Evolutionary conservation across 169 alveolate species (phyloP), one percentile per base, ranked within the genome.

Genomic region (Theileria annulata): DNA sequence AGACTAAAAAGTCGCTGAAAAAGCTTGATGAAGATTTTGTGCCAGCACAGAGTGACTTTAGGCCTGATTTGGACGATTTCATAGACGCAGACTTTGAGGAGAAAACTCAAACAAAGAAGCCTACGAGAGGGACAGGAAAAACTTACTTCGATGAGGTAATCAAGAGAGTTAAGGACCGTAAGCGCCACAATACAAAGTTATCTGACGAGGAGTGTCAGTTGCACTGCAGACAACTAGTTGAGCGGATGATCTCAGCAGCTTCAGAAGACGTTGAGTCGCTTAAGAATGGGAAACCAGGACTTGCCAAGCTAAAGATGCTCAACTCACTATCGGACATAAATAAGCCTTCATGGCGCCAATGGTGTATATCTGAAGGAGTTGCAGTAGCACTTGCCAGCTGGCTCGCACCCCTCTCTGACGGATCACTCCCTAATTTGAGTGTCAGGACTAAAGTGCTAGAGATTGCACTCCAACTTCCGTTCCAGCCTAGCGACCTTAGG

Each of bases 321-420:
- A 93, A 90, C 42, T 88, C 88, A 30, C 87, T 92, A 25, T 88
- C 91, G 31, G 89, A 87, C 69, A 85, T 89, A 48, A 78, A 87
- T 28, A 93, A 91, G 82, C 94, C 93, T 15, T 88, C 92, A 48
- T 92, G 92, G 95, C 67, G 90, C n/a, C 87, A 91, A 17, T 92
- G 86, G 75, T 93, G 92, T 71, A 87, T 93, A 77, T 69, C 94
- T 10, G 93, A 92, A 73, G 95, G 95, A 33, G 92, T 84, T 21
- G 91, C 93, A 35, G 93, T 82, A 21, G 96, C 92, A 10, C 73
- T 93, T 78, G 92, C 94, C 33, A 76, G 83, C 67, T 93, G 96
- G 96, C 73, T 93, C 19, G 78, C 93, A 48, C 87, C 92, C 12
- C 71, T 86, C 35, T 84, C 93, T 9, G 95, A 93, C 66, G 95